phyloP scores from a whole-genome alignment of 257 asterid species.

The Solanum virginianum region DNA sequence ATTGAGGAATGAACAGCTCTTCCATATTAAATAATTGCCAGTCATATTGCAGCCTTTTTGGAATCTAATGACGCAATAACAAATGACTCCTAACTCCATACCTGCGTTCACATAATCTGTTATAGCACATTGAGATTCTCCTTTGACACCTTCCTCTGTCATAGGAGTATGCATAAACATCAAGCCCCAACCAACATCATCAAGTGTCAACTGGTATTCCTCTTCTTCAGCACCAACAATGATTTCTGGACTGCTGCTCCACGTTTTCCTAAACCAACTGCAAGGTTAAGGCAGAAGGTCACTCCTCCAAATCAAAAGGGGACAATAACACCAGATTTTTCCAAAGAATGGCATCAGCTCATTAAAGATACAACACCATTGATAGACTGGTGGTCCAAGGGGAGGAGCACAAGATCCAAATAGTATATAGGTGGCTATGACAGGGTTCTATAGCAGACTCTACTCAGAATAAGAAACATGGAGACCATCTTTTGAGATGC shows the following conservation, averaged over 20 bases:
- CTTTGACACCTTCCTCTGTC: conserved; percentile 89
- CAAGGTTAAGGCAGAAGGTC: conserved; percentile 5
- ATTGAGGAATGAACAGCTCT: neutral
- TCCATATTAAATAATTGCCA: neutral
- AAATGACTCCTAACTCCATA: neutral
- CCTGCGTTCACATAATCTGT: conserved; percentile 95
- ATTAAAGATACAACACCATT: too few relatives aligned
- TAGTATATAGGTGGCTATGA: too few relatives aligned
- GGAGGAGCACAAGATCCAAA: too few relatives aligned
- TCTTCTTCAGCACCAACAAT: conserved; percentile 87
- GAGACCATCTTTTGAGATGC: too few relatives aligned
- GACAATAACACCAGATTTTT: neutral
- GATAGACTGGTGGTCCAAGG: too few relatives aligned
- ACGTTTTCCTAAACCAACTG: conserved; percentile 88
- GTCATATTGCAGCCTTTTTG: neutral
- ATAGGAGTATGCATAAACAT: conserved; percentile 96
- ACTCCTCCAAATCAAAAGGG: neutral
- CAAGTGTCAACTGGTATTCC: conserved; percentile 66
- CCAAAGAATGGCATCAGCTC: too few relatives aligned
- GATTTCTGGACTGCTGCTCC: conserved; percentile 88
- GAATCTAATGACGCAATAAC: neutral
- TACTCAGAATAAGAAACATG: too few relatives aligned
- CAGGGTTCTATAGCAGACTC: too few relatives aligned
- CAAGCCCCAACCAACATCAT: conserved; percentile 81
- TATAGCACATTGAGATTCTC: conserved; percentile 95